Evolutionary conservation across 2,329 filamentous ascomycete species (phyloP), one percentile per base, ranked within the genome.

Genomic region (Colletotrichum ledebouriae): DNA sequence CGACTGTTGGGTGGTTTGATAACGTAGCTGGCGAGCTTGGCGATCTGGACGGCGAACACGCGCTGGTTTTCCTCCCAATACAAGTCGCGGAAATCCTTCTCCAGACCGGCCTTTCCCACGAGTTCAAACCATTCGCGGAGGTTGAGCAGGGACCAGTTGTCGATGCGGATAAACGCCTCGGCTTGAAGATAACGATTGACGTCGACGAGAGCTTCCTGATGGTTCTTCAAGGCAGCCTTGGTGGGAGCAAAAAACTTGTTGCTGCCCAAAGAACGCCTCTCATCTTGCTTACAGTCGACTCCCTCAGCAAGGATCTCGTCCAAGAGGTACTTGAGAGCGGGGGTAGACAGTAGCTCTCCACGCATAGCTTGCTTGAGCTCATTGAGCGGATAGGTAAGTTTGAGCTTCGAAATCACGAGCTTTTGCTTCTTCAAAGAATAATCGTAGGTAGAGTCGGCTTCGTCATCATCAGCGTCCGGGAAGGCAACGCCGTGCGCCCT

Each of bases 21-120:
- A 41, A 58, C 44, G 10, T 13, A 15, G 3, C 22, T 42, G 39
- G 39, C 62, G 9, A 67, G 46, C 39, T 34, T 47, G 20, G 25
- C 59, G 33, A 67, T 55, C 11, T 39, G 62, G n/a, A 7, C 3
- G 6, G 37, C 25, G 22, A 59, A 39, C n/a, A 39, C 33, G 2
- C 10, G 25, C 13, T 67, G 64, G 20, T 67, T 67, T 1, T 58
- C 46, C 25, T 63, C 52, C 64, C 64, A 67, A 39, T 67, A 67
- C 6, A 20, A 20, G 29, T 67, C 22, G 15, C 64, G 60, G 13
- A 67, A 59, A 39, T 59, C 12, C 13, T 17, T 64, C 60, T 64
- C 64, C 6, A 67, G 60, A 15, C 33, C 39, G 29, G 29, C 15
- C 10, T 20, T 17, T 39, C 53, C 44, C 2, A 64, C 60, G 7